Percentiles rank a stretch among this genome's conserved stretches.
These are phyloP conservation scores for Starmera amethionina DNA, from an alignment of 805 yeast species.

Conservation along the genomic window DNA sequence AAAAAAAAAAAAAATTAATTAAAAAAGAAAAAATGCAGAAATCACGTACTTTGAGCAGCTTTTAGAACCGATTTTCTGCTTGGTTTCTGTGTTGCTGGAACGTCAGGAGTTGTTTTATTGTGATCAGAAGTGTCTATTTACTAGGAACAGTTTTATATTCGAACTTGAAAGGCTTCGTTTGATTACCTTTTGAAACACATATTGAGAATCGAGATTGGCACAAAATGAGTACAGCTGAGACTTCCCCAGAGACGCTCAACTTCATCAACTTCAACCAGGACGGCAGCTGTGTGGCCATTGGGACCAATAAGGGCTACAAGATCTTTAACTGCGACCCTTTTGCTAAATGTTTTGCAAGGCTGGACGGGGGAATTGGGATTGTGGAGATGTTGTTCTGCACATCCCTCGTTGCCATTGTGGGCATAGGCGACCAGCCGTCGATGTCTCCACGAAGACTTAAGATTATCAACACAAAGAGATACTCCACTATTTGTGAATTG, in stretches of 20 bases:
- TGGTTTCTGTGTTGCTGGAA: no score
- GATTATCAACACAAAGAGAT: conserved; percentile 69
- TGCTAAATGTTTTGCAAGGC: conserved; percentile 38
- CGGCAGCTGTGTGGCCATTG: conserved; percentile 60
- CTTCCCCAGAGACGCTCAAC: conserved; percentile 21
- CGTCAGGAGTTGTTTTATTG: no score
- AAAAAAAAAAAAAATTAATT: no score
- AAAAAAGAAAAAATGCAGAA: no score
- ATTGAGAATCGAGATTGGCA: no score
- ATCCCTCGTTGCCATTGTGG: conserved; percentile 63
- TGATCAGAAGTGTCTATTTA: neutral
- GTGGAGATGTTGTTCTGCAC: conserved; percentile 75
- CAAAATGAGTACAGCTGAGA: no score
- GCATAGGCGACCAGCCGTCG: conserved; percentile 55
- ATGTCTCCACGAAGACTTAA: conserved; percentile 75
- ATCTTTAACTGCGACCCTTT: conserved; percentile 66
- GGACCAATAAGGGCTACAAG: conserved; percentile 51
- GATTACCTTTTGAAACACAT: no score
- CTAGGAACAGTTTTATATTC: no score
- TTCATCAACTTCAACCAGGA: conserved; percentile 68
- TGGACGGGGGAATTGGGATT: conserved; percentile 50
- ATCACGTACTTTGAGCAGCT: no score
- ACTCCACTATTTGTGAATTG: conserved; percentile 56
- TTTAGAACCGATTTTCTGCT: no score
- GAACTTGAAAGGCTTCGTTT: no score